Percentiles rank a stretch among this genome's conserved stretches.
Conservation (phyloP, 2,329 filamentous ascomycete genomes). For the Penicillium rolfsii region DNA sequence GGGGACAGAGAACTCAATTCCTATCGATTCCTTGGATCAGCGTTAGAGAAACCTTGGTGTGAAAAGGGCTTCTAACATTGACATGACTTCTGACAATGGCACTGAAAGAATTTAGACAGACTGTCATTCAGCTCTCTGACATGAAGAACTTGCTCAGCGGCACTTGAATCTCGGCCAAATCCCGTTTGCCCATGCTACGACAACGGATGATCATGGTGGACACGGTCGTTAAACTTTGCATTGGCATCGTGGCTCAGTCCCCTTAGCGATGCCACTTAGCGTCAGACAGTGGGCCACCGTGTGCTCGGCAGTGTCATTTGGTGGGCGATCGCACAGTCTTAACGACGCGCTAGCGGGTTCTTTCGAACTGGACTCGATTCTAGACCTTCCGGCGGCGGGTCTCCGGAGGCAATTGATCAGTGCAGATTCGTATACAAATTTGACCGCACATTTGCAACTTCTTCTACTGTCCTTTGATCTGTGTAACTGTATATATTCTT, state of each 20-base stretch:
- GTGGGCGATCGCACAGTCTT: slow-evolving; percentile 9
- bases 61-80: background rate
- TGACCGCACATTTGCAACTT: background rate
- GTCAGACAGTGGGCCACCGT: slow-evolving; percentile 6
- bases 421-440: background rate
- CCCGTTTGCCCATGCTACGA: background rate
- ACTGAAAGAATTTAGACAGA: background rate
- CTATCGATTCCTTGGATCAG: background rate
- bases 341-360: slow-evolving; percentile 7
- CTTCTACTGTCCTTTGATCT: background rate
- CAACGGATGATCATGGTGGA: slow-evolving; percentile 1
- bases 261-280: background rate
- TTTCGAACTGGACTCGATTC: slow-evolving; percentile 7
- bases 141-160: background rate
- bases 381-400: slow-evolving; percentile 6
- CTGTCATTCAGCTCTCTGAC: background rate
- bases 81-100: background rate
- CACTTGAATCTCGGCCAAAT: background rate
- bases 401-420: background rate
- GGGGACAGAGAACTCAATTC: background rate
- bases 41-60: background rate
- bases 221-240: slow-evolving; percentile 8
- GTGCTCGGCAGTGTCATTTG: slow-evolving; percentile 10
- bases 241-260: background rate
- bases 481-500: background rate